Evolutionary conservation across 176 grass and related monocot species (phyloP), one percentile per base, ranked within the genome.

Genomic region (Oropetium thomaeum): DNA sequence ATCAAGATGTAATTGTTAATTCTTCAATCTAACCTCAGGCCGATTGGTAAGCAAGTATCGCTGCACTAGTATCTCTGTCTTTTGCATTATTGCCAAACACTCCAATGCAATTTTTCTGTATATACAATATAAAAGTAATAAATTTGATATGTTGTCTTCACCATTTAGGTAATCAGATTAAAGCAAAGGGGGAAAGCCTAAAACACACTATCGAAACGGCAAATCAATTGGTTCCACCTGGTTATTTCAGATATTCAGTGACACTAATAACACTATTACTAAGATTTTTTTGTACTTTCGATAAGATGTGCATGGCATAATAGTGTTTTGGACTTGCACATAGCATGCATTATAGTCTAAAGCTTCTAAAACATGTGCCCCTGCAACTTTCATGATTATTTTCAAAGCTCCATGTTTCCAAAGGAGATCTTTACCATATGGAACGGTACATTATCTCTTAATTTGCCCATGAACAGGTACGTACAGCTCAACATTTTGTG

Each of bases 381-480:
- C 27, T 67, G 30, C 22, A 39, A 51, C 19, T 51, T 51, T 5
- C 7, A 20, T 10, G 35, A 11, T 57, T 67, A 12, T 39, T n/a
- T 38, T 5, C n/a, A 40, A 54, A 17, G 15, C 30, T 74, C 2
- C 30, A 52, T 35, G 48, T 79, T 20, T 29, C 44, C 47, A 62
- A 82, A 55, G 78, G 10, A 38, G n/a, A 78, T 78, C 71, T 86
- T 86, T 81, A 96, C 93, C 20, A 87, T 96, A 48, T 96, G 89
- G 70, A 96, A 92, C 70, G 93, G 93, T 19, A 96, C 89, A 73
- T 92, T 90, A 71, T 96, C 93, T n/a, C n/a, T n/a, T n/a, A n/a
- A n/a, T 83, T 96, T 96, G 34, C 93, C 93, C 93, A 96, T 96
- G 70, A 96, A 96, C 73, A 92, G 93, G 61, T 92, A 96, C 9